These are phyloP conservation scores for Carex myosuroides DNA, from an alignment of 176 grass and related monocot genomes.

Conservation along the genomic window DNA sequence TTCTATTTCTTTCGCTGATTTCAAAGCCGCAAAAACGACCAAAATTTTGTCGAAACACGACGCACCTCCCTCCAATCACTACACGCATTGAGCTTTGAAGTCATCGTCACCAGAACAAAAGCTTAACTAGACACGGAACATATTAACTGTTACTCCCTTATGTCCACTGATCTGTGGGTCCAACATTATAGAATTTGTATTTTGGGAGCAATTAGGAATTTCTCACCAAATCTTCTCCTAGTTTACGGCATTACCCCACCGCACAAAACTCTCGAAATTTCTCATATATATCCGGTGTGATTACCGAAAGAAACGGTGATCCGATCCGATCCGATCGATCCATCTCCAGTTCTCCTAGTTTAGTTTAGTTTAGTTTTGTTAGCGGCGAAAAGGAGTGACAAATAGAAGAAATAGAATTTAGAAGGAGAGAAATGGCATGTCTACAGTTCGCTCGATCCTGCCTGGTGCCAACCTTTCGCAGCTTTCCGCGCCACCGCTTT, in stretches of 20 bases:
- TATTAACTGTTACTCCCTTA: background rate
- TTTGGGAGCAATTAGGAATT: background rate
- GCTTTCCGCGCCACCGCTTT: background rate
- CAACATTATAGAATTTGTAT: background rate
- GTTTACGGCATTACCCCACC: constrained; percentile 6
- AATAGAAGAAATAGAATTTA: background rate
- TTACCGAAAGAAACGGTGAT: background rate
- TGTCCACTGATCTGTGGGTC: background rate
- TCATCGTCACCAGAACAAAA: background rate
- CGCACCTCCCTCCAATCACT: background rate
- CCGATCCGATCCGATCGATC: background rate
- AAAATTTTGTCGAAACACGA: background rate
- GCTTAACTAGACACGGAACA: background rate
- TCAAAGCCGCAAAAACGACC: constrained; percentile 2
- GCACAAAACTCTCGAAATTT: constrained; percentile 3
- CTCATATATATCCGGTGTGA: background rate
- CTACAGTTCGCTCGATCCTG: constrained; percentile 18
- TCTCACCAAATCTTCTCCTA: background rate
- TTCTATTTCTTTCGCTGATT: too few species aligned
- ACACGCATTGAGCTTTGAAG: background rate
- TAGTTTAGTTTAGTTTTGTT: background rate
- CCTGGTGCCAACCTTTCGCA: background rate
- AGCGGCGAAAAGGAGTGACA: background rate
- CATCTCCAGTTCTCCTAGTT: background rate
- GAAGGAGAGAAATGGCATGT: constrained; percentile 19